Evolutionary conservation across 2,329 filamentous ascomycete species (phyloP).

Genomic region (Botryosphaeria agaves): DNA sequence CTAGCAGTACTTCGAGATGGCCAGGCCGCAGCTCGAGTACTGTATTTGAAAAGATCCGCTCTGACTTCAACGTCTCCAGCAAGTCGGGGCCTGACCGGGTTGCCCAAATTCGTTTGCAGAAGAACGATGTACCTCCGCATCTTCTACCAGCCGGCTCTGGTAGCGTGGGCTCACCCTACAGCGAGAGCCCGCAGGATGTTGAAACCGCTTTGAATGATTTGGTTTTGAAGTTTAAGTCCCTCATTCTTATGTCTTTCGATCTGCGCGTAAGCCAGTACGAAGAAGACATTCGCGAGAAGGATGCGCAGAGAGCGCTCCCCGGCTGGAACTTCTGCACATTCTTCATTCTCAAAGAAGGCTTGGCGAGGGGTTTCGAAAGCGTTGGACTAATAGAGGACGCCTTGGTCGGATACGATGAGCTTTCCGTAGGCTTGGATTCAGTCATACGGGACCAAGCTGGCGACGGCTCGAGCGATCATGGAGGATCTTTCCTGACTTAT

Average conservation of each 20-base stretch:
- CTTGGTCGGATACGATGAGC: conserved; percentile 83
- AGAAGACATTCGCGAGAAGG: conserved; percentile 89
- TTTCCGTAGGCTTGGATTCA: conserved; percentile 71
- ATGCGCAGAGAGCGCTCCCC: conserved; percentile 67
- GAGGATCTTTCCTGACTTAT: conserved; percentile 52
- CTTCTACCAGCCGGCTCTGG: conserved; percentile 22
- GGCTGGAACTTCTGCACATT: conserved; percentile 99
- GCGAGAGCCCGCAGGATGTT: conserved; percentile 59
- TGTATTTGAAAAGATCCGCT: conserved; percentile 72
- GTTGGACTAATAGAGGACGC: conserved; percentile 93
- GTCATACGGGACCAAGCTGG: conserved; percentile 58
- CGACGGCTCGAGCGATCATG: conserved; percentile 44
- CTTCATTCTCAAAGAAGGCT: conserved; percentile 90
- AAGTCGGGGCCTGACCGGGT: conserved; percentile 63
- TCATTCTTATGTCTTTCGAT: conserved; percentile 83
- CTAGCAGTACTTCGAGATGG: conserved; percentile 51
- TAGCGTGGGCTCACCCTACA: conserved; percentile 32
- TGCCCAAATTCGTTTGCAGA: conserved; percentile 63
- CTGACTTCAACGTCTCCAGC: conserved; percentile 70
- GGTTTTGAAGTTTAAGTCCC: conserved; percentile 67
- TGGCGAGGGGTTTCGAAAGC: conserved; percentile 88
- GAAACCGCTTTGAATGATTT: conserved; percentile 73
- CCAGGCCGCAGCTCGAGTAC: conserved; percentile 61
- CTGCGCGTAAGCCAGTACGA: conserved; percentile 84
- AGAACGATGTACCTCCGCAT: conserved; percentile 26